phyloP scores from a whole-genome alignment of 179 eudicot genomes.

The Dionaea muscipula region DNA sequence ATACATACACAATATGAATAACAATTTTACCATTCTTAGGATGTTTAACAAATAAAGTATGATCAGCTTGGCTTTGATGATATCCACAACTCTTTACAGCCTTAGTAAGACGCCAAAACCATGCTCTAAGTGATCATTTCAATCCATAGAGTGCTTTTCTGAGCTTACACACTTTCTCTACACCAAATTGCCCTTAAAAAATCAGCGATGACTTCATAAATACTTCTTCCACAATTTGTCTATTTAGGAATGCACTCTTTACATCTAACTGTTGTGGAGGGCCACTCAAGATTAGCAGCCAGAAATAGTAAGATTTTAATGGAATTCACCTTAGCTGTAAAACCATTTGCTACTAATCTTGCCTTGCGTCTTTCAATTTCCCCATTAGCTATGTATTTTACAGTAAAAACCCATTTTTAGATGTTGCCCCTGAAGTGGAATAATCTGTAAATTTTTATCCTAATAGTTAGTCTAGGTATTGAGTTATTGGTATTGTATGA shows the following conservation, averaged over 20 bases:
- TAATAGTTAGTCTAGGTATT: no score
- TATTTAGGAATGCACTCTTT: slow-evolving; percentile 2
- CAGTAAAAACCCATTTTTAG: no score
- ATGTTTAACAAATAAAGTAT: neutral
- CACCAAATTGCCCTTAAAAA: neutral
- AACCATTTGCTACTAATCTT: neutral
- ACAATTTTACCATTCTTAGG: neutral
- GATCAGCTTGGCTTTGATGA: neutral
- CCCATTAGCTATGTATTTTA: no score
- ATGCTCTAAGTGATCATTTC: no score
- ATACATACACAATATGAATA: slow-evolving; percentile 4
- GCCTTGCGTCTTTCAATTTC: neutral
- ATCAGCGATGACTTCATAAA: neutral
- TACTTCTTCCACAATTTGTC: neutral
- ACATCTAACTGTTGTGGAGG: neutral
- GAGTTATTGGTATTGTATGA: no score
- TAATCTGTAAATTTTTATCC: no score
- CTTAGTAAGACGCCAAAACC: neutral
- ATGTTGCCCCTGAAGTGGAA: no score
- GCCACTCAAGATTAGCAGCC: neutral
- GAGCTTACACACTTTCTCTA: neutral
- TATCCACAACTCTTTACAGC: neutral
- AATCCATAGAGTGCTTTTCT: neutral
- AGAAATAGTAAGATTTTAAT: neutral
- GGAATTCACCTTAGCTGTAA: neutral